phyloP scores from a whole-genome alignment of 1,284 basidiomycete species.

The Ceratobasidium sp. region DNA sequence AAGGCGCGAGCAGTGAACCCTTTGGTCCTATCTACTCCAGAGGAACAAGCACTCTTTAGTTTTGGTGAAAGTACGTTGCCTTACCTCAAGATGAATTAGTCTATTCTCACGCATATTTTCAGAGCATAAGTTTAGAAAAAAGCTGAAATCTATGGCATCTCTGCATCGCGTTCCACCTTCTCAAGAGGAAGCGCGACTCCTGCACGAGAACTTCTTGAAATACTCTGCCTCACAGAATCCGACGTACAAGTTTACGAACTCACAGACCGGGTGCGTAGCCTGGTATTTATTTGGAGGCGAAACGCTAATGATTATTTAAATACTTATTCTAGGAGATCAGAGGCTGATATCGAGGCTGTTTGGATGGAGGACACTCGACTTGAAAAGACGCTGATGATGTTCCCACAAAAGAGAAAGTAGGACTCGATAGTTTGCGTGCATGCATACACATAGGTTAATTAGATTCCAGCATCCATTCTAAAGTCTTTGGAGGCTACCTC shows the following conservation, averaged over 20 bases:
- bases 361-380: conserved; percentile 76
- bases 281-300: background rate
- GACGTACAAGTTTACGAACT: conserved; percentile 46
- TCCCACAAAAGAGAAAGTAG: conserved; percentile 87
- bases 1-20: conserved; percentile 76
- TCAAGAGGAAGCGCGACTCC: conserved; percentile 72
- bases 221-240: conserved; percentile 62
- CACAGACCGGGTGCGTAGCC: conserved; percentile 5
- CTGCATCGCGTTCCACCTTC: conserved; percentile 80
- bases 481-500: conserved; percentile 76
- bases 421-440: conserved; percentile 49
- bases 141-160: conserved; percentile 67
- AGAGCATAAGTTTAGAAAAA: conserved; percentile 71
- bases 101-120: too few relatives aligned
- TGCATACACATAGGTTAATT: conserved; percentile 2
- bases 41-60: conserved; percentile 72
- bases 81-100: background rate
- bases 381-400: conserved; percentile 83
- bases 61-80: conserved; percentile 74
- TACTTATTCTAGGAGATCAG: background rate
- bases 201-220: conserved; percentile 77
- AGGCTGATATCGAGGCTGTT: conserved; percentile 61
- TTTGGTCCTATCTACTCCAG: conserved; percentile 69
- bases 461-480: conserved; percentile 74
- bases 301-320: background rate